Evolutionary conservation across 345 rosid genomes (phyloP), one percentile per base, ranked within the genome.

Genomic region (Carallia pectinifolia): DNA sequence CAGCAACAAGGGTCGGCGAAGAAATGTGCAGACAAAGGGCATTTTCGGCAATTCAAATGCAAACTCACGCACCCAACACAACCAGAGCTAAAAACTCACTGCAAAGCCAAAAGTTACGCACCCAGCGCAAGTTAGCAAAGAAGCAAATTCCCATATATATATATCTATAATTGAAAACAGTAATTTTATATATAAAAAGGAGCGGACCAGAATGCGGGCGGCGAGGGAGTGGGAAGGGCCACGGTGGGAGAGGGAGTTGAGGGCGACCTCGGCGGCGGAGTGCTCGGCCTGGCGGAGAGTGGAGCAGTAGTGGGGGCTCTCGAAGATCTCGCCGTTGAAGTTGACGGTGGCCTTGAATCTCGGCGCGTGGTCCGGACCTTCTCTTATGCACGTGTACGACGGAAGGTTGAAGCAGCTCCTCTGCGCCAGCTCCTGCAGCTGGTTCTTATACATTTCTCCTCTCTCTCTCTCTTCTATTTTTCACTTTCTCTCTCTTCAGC

Each of bases 311-410:
- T 89, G 88, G 53, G 97, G 99, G 62, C 96, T 84, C 83, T 95
- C 99, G 56, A 95, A 95, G 86, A 85, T 83, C 89, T 95, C 99
- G 71, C 97, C 97, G 81, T 95, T 95, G 53, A 95, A 95, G 83
- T 89, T 95, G 62, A 95, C 99, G 30, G 94, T 88, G 58, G 99
- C 96, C 78, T 95, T 95, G 84, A 95, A 95, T 56, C 97, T 74
- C 2, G 99, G 99, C 72, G 99, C 97, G 90, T 95, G 99, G 89
- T 95, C 99, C 4, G 99, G 99, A 65, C 99, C 99, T 85, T 95
- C 99, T 77, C 99, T 77, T 61, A 95, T 79, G 84, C 97, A 92
- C 4, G 96, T 87, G 74, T 95, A 95, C 10, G 97, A 89, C 16
- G 99, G 99, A 7, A 95, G 90, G 76, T 79, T 82, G 81, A 95